These are phyloP conservation scores for Hyphodiscus sp. DNA, from an alignment of 2,329 filamentous ascomycete species.

Conservation along the genomic window DNA sequence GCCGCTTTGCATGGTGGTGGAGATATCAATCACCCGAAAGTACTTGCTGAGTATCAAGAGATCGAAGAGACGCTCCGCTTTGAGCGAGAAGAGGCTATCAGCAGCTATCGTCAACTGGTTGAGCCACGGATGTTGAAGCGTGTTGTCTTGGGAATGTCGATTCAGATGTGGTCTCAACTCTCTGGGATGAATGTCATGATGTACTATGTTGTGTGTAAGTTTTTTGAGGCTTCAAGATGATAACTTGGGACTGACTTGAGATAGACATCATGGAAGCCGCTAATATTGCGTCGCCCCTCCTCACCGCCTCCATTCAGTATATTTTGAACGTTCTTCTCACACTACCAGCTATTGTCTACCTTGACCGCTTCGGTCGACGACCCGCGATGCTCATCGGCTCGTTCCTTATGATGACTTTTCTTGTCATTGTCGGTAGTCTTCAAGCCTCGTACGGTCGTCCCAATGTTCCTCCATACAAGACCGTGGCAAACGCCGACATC, in stretches of 20 bases:
- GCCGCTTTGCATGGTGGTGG: slow-evolving; percentile 53
- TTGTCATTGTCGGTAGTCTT: slow-evolving; percentile 57
- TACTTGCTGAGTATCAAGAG: slow-evolving; percentile 58
- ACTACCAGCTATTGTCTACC: slow-evolving; percentile 65
- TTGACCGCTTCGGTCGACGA: slow-evolving; percentile 71
- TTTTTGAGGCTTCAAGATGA: neutral
- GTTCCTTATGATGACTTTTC: slow-evolving; percentile 53
- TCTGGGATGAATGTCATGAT: slow-evolving; percentile 71
- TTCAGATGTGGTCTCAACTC: slow-evolving; percentile 70
- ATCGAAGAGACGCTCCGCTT: slow-evolving; percentile 70
- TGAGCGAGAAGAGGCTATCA: slow-evolving; percentile 63
- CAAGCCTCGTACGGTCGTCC: slow-evolving; percentile 53
- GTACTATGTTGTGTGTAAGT: slow-evolving; percentile 59
- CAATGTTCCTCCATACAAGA: slow-evolving; percentile 35
- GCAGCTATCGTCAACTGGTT: slow-evolving; percentile 65
- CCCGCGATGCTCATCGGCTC: slow-evolving; percentile 58
- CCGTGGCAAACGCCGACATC: slow-evolving; percentile 39
- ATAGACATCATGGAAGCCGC: slow-evolving; percentile 62
- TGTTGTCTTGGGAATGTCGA: slow-evolving; percentile 63
- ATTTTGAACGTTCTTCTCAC: slow-evolving; percentile 77
- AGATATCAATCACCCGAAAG: slow-evolving; percentile 49
- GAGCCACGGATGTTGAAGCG: slow-evolving; percentile 66
- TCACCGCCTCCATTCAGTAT: slow-evolving; percentile 65
- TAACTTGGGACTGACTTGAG: slow-evolving; percentile 3
- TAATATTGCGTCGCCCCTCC: slow-evolving; percentile 49